Evolutionary conservation across 2,329 filamentous ascomycete species (phyloP), one percentile per base, ranked within the genome.

Genomic region (Aspergillus phoenicis): DNA sequence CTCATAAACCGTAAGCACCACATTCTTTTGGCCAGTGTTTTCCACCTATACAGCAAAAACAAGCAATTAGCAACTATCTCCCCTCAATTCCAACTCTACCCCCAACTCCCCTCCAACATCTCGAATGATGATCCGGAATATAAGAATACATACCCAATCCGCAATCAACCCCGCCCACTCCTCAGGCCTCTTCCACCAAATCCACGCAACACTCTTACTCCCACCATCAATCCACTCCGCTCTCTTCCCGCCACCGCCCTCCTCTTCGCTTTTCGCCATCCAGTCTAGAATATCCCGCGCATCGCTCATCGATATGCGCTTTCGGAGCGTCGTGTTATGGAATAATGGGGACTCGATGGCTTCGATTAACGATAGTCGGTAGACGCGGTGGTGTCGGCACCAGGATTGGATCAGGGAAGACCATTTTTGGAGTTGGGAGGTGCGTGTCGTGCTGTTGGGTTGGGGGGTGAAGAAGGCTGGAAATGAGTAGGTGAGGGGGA

Each of bases 1-100:
- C 80, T 99, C 95, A 77, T 97, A 98, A 24, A 99, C 82, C 59
- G 95, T 99, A 72, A 99, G 77, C 59, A 99, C 94, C 11, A 85
- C 87, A 24, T 91, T 91, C 81, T 90, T 94, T 82, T 97, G 93
- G 4, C 87, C 95, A 62, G 93, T 97, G 63, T 87, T 87, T 30
- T 98, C 93, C 49, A 93, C 76, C 78, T 81, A 64, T 28, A 58
- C 54, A 53, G 13, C 52, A 58, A 45, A 26, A 53, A 15, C n/a
- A 20, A 30, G 33, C 17, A 38, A 1, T 38, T 33, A 49, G 7
- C 15, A 28, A 8, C 7, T 6, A 30, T 28, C 38, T 7, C 22
- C 15, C 48, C 8, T 43, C 48, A 30, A 20, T n/a, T n/a, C 30
- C 15, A 10, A 22, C 13, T 22, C 17, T n/a, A 22, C 30, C 30